phyloP scores from a whole-genome alignment of 1,284 basidiomycete genomes.

The Porphyrellus sp. region DNA sequence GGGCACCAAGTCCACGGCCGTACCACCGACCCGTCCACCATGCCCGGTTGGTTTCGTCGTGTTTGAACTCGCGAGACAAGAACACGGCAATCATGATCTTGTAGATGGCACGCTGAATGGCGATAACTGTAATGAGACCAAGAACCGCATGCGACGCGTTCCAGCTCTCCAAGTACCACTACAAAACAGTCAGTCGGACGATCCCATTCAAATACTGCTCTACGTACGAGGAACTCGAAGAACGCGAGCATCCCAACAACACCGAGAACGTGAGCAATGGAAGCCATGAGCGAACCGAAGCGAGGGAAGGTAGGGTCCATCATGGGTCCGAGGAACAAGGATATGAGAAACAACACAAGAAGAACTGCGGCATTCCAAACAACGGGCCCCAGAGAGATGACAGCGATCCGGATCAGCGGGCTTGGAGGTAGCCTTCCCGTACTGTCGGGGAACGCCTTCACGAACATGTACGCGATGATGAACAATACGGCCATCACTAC shows the following conservation, averaged over 20 bases:
- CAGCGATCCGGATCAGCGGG: conserved; percentile 86
- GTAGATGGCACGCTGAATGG: conserved; percentile 87
- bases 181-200: conserved; percentile 18
- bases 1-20: conserved; percentile 82
- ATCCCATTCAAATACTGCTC: conserved; percentile 6
- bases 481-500: conserved; percentile 80
- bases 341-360: conserved; percentile 83
- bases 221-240: conserved; percentile 88
- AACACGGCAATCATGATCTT: conserved; percentile 91
- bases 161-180: conserved; percentile 97
- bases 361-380: conserved; percentile 93
- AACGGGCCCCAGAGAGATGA: conserved; percentile 92
- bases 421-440: conserved; percentile 69
- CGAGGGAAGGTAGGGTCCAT: conserved; percentile 79
- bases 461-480: conserved; percentile 87
- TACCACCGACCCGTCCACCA: conserved; percentile 99
- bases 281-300: conserved; percentile 89
- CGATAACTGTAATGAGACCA: conserved; percentile 82
- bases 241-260: conserved; percentile 85
- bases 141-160: conserved; percentile 87
- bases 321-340: conserved; percentile 90
- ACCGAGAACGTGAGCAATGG: conserved; percentile 78
- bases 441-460: conserved; percentile 74
- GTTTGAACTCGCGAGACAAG: conserved; percentile 94
- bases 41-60: conserved; percentile 93